Conservation (phyloP, 2,329 filamentous ascomycete species). For the Aureobasidium sp. region DNA sequence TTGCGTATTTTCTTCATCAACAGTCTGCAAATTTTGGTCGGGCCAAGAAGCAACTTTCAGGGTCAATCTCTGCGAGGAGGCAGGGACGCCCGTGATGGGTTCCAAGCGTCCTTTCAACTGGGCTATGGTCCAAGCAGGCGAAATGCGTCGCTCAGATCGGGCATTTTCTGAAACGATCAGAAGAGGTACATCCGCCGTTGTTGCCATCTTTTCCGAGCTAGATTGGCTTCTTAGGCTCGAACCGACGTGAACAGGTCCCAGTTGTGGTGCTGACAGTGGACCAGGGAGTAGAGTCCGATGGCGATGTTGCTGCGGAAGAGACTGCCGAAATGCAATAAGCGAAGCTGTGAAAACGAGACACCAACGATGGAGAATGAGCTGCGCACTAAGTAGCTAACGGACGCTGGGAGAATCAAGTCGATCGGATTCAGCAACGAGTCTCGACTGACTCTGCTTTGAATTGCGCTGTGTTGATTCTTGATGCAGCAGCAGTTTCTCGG, state of each 20-base stretch:
- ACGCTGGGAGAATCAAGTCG: background rate
- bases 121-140: conserved; percentile 81
- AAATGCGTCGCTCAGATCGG: conserved; percentile 81
- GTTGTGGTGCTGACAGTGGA: background rate
- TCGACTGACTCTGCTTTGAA: background rate
- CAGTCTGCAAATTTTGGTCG: conserved; percentile 56
- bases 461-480: background rate
- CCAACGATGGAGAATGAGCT: background rate
- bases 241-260: background rate
- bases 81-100: conserved; percentile 84
- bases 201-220: conserved; percentile 2
- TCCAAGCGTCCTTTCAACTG: conserved; percentile 83
- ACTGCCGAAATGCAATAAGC: background rate
- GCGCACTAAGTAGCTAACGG: background rate
- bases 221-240: background rate
- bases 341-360: background rate
- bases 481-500: background rate
- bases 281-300: background rate
- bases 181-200: conserved; percentile 65
- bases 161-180: conserved; percentile 67
- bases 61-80: conserved; percentile 64
- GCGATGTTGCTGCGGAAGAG: background rate
- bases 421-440: background rate
- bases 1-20: conserved; percentile 62
- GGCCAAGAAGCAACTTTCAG: conserved; percentile 59